Percentiles rank a stretch among this genome's conserved stretches.
These are phyloP conservation scores for Tremella fuciformis DNA, from an alignment of 768 basidiomycete species.

Conservation along the genomic window DNA sequence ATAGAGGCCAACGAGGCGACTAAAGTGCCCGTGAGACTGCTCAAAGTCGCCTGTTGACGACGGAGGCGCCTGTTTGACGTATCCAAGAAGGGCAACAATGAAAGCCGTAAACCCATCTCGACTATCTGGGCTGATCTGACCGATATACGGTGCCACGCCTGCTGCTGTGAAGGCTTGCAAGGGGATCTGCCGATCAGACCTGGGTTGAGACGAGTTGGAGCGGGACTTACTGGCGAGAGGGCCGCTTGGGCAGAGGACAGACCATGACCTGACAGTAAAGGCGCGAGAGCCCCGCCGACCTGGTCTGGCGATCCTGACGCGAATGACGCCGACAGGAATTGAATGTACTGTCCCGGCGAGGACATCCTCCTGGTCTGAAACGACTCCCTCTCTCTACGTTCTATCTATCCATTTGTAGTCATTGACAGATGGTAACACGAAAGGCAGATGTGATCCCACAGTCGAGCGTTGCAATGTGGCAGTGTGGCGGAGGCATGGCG, in stretches of 20 bases:
- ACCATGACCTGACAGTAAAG: background rate
- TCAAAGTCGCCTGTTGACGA: background rate
- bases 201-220: background rate
- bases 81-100: background rate
- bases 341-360: conserved; percentile 1
- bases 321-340: conserved; percentile 1
- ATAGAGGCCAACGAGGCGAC: background rate
- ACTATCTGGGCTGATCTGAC: background rate
- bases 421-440: too few relatives aligned
- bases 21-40: background rate
- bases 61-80: background rate
- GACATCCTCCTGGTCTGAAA: too few relatives aligned
- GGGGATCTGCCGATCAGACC: background rate
- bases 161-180: background rate
- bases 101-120: background rate
- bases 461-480: too few relatives aligned
- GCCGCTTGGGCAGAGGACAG: background rate
- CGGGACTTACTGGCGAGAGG: background rate
- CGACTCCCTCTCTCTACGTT: too few relatives aligned
- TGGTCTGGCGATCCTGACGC: conserved; percentile 1
- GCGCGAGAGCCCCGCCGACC: background rate
- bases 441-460: too few relatives aligned
- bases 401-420: too few relatives aligned
- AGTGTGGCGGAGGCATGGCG: too few relatives aligned
- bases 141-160: background rate